Base-by-base conservation (phyloP, 768 basidiomycete species). In the Amanita exitialis region DNA sequence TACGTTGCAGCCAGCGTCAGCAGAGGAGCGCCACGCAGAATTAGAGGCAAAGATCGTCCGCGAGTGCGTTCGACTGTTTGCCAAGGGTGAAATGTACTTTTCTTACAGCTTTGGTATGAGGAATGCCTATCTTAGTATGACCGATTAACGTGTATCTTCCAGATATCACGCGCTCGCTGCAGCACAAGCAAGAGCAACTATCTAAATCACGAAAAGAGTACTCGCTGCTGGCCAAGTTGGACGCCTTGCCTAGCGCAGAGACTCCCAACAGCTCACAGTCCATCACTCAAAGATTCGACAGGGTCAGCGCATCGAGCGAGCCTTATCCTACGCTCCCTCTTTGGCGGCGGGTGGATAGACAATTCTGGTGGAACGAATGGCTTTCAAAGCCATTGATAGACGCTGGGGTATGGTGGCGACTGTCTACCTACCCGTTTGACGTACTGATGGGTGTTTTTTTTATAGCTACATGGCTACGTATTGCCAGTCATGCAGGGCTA, bases 361-460 rank as follows among this genome's bases (percentile, higher is more conserved):
- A 87, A 38, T 98, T 90, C 64, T 98, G 93, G 88, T 98, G 93
- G 91, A 99, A 98, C 60, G 89, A 92, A 59, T 82, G 81, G 75
- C 74, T 98, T 52, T 75, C 79, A 23, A 85, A 85, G 56, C 83
- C 89, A 2, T 86, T 99, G 56, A 71, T 91, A 35, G 90, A 97
- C 54, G 83, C 84, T 41, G 92, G 93, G 18, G 91, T 92, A 67
- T 52, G 78, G 28, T 36, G 13, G 18, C 15, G 20, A n/a, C 6
- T 66, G 13, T 39, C 15, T 37, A 21, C 49, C 18, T 25, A 23
- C 36, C 41, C 52, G 49, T 13, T 45, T 4, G 25, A 36, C 46
- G 48, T 44, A 53, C 30, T 35, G 6, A 28, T 30, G 38, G 25
- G 12, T 1, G 34, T 7, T 54, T 37, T 49, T 6, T 1, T 6